Base-by-base conservation (phyloP, 495 filamentous ascomycete species). In the Ascodesmis nigricans region DNA sequence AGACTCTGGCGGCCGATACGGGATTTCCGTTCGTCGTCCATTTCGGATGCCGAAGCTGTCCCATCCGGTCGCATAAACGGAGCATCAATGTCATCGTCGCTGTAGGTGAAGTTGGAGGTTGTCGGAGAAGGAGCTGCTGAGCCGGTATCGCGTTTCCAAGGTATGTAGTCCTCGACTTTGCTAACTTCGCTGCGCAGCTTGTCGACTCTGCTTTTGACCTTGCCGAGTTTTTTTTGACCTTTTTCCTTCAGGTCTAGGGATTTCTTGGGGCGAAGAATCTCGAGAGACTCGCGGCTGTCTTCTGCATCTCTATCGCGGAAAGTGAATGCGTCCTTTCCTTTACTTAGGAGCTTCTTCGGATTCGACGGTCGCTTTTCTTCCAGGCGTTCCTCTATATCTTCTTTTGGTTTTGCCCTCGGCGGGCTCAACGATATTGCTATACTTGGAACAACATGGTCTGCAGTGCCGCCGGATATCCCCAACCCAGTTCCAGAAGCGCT, bases 1-100 rank as follows among this genome's bases (percentile, higher is more conserved):
- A 25, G 23, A 11, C 23, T 25, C 23, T 25, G 23, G 23, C 23
- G 23, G 23, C 11, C 11, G n/a, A n/a, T n/a, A n/a, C n/a, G n/a
- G 23, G 23, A 11, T 11, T 25, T 25, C 6, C 23, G 23, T 11
- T 6, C 6, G 23, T 6, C 23, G 23, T n/a, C n/a, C n/a, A 25
- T 37, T 9, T 29, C 25, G 10, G 24, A 9, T 23, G 10, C 10
- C 15, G 14, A 16, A 8, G 10, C 31, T 44, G 31, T 9, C 37
- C 31, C 4, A 31, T 31, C 1, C 35, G 32, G 7, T 25, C 36
- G 7, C 31, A 28, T 11, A 41, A n/a, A n/a, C n/a, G n/a, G 42
- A 9, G n/a, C n/a, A n/a, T n/a, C n/a, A n/a, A n/a, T n/a, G n/a
- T 50, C 47, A 23, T 49, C 46, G n/a, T 50, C 47, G 15, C 46